Base-by-base conservation (phyloP, 164 flowering plant species). In the Nymphaea colorata region DNA sequence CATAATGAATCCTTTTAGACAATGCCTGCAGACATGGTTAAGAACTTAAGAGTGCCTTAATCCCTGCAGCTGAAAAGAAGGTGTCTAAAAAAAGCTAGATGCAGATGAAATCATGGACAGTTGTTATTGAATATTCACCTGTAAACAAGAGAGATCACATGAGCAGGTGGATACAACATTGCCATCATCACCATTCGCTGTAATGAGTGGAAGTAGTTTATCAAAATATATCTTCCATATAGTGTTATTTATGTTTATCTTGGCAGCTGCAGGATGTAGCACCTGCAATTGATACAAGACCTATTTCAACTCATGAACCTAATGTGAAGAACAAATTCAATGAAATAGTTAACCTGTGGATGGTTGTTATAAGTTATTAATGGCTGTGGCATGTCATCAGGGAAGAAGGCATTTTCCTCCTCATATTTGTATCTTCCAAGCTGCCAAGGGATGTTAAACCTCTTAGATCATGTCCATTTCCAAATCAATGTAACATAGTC, bases 381-480 rank as follows among this genome's bases (percentile, higher is more conserved):
- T 1, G 93, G 76, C 25, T 64, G 18, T 18, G 96, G 92, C 65
- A 91, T 71, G 69, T 75, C 64, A 45, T 86, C 82, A 1, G 94
- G 92, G 78, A 93, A 93, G 80, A 93, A 89, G 15, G 98, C 86
- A 69, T 78, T 71, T 74, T 93, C 98, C 75, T 89, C 96, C 7
- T 88, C 91, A 67, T 77, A 83, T 67, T 74, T 76, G 76, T 85
- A 93, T 79, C 93, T 83, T 25, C 98, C 98, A 44, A 71, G 77
- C 92, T 87, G 78, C 42, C 66, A 59, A 45, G 70, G 63, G 16
- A 47, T 47, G 55, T 2, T 7, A 12, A 47, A 47, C 12, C 11
- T 47, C 12, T 47, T 47, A 47, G 55, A 12, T 25, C 36, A 25
- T 25, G 36, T 25, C 36, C 36, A 25, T 25, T 25, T 25, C 36